A percentile compares a stretch with the other conserved stretches of the same genome.
phyloP scores from a whole-genome alignment of 208 protist species.

The Leishmania guyanensis region DNA sequence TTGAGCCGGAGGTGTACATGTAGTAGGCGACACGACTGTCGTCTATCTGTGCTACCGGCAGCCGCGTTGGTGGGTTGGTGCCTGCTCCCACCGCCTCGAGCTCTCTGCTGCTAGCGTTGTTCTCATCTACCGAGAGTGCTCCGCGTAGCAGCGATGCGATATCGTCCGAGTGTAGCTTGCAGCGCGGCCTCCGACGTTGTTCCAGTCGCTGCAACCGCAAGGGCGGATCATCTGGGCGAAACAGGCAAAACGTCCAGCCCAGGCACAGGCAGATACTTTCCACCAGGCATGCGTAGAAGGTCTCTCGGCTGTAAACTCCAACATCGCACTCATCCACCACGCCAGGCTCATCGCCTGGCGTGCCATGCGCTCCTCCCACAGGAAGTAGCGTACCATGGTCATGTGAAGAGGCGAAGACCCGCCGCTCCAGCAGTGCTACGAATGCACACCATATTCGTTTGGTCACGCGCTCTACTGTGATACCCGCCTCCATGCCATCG shows the following conservation, averaged over 20 bases:
- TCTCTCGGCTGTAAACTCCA: slow-evolving; percentile 38
- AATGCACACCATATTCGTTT: slow-evolving; percentile 22
- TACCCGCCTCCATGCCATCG: neutral
- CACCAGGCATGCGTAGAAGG: slow-evolving; percentile 45
- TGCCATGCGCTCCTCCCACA: neutral
- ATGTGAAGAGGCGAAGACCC: neutral
- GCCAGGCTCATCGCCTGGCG: neutral
- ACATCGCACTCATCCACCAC: slow-evolving; percentile 31
- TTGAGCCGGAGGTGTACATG: slow-evolving; percentile 69
- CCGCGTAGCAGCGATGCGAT: slow-evolving; percentile 20
- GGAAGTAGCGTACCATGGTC: neutral
- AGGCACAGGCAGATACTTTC: slow-evolving; percentile 53
- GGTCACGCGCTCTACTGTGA: slow-evolving; percentile 8
- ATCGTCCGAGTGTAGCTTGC: slow-evolving; percentile 24
- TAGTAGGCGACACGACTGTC: slow-evolving; percentile 49
- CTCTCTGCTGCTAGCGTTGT: neutral
- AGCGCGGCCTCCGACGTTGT: slow-evolving; percentile 17
- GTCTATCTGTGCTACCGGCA: neutral
- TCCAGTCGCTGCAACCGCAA: slow-evolving; percentile 30
- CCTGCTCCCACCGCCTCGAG: neutral
- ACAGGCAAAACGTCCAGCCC: slow-evolving; percentile 42
- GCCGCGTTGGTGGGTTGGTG: neutral
- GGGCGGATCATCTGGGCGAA: slow-evolving; percentile 48
- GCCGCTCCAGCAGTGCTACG: slow-evolving; percentile 10
- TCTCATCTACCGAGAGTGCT: slow-evolving; percentile 5